Evolutionary conservation across 2,329 filamentous ascomycete genomes (phyloP).

Genomic region (Byssothecium circinans): DNA sequence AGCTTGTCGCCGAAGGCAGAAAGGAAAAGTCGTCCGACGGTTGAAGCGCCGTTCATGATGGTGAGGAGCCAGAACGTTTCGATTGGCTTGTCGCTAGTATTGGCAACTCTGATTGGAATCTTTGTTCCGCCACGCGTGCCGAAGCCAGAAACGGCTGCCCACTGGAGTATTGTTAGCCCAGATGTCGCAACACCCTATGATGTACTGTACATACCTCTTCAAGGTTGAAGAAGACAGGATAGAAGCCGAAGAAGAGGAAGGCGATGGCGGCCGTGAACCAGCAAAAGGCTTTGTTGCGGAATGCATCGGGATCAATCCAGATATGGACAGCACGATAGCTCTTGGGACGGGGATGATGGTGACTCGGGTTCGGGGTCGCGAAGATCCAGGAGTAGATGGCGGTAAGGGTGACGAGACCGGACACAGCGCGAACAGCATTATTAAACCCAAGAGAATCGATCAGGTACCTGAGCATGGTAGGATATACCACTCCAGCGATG

Average conservation of each 20-base stretch:
- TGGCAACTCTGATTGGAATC: constrained; percentile 5
- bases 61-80: constrained; percentile 53
- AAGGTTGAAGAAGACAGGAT: constrained; percentile 56
- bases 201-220: constrained; percentile 44
- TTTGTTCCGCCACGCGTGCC: constrained; percentile 39
- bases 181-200: too few relatives aligned
- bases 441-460: constrained; percentile 50
- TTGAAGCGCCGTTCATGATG: constrained; percentile 55
- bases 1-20: constrained; percentile 50
- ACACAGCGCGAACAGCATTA: constrained; percentile 47
- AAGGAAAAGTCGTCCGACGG: constrained; percentile 49
- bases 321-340: constrained; percentile 43
- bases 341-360: constrained; percentile 43
- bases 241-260: constrained; percentile 56
- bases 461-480: constrained; percentile 51
- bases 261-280: constrained; percentile 51
- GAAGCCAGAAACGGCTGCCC: constrained; percentile 49
- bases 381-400: constrained; percentile 48
- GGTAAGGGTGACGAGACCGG: constrained; percentile 45
- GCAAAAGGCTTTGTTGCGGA: constrained; percentile 47
- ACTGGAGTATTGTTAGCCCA: constrained; percentile 25
- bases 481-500: constrained; percentile 51
- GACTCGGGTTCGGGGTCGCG: constrained; percentile 48
- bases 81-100: constrained; percentile 36
- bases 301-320: constrained; percentile 51